phyloP scores from a whole-genome alignment of 371 early-diverging fungal genomes.

The Catenaria anguillulae region DNA sequence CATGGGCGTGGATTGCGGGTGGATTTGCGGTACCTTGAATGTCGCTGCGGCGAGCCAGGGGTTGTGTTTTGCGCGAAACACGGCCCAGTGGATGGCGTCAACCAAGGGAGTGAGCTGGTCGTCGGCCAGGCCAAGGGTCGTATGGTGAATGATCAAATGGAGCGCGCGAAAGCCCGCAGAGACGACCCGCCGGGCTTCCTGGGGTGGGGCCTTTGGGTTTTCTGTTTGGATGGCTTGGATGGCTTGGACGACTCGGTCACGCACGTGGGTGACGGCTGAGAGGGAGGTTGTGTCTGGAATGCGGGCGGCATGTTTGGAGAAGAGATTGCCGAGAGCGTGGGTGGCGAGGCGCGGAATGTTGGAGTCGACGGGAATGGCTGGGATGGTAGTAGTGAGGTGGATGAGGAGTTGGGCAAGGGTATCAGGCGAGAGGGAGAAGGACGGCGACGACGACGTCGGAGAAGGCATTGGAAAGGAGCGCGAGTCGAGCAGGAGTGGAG shows the following conservation, averaged over 20 bases:
- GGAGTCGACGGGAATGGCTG: neutral
- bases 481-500: neutral
- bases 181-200: neutral
- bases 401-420: neutral
- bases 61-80: conserved; percentile 1
- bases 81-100: neutral
- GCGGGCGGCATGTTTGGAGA: neutral
- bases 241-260: neutral
- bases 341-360: neutral
- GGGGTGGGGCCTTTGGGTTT: neutral
- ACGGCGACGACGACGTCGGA: no score
- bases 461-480: neutral
- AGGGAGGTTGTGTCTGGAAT: neutral
- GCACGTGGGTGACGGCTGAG: neutral
- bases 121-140: neutral
- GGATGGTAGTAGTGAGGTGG: neutral
- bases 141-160: neutral
- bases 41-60: conserved; percentile 1
- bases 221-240: neutral
- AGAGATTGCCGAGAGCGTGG: neutral
- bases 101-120: neutral
- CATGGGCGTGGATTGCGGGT: neutral
- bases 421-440: no score
- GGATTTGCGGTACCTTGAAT: neutral
- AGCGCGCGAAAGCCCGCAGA: neutral